Percentiles rank a stretch among this genome's conserved stretches.
Conservation (phyloP, 345 rosid genomes). For the Brassica carinata region DNA sequence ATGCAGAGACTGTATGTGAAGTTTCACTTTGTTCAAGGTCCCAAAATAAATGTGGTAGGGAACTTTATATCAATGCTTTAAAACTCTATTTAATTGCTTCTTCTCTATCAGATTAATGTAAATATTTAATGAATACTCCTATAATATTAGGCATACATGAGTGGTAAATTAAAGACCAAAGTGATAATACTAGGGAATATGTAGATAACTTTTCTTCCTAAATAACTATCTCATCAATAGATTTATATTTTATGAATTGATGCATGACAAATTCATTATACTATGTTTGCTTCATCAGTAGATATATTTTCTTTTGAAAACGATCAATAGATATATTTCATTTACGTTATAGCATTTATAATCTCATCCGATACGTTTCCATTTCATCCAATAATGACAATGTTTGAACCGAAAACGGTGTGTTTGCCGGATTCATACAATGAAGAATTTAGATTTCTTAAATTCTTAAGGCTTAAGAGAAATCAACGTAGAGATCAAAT, state of each 20-base stretch:
- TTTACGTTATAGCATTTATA: conserved; percentile 27
- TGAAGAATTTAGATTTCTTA: too few species aligned
- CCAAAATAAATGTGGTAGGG: conserved; percentile 42
- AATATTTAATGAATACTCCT: conserved; percentile 11
- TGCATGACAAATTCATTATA: conserved; percentile 21
- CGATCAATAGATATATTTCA: neutral
- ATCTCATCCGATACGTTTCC: conserved; percentile 1
- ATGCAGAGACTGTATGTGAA: conserved; percentile 34
- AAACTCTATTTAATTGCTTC: conserved; percentile 18
- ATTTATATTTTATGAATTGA: neutral
- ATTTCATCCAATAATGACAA: conserved; percentile 15
- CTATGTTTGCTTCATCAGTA: conserved; percentile 25
- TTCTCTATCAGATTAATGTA: conserved; percentile 2
- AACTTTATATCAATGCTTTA: conserved; percentile 33
- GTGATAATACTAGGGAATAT: neutral
- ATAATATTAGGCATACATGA: conserved; percentile 10
- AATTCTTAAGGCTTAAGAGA: too few species aligned
- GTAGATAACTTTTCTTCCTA: conserved; percentile 21
- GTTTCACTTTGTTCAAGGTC: conserved; percentile 41
- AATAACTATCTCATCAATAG: conserved; percentile 38
- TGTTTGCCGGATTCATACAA: too few species aligned
- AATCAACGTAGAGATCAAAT: too few species aligned
- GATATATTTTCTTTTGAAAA: neutral
- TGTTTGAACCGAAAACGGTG: too few species aligned
- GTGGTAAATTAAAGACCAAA: conserved; percentile 33